These are phyloP conservation scores for Termitomyces sp. DNA, from an alignment of 768 basidiomycete genomes.

Conservation along the genomic window DNA sequence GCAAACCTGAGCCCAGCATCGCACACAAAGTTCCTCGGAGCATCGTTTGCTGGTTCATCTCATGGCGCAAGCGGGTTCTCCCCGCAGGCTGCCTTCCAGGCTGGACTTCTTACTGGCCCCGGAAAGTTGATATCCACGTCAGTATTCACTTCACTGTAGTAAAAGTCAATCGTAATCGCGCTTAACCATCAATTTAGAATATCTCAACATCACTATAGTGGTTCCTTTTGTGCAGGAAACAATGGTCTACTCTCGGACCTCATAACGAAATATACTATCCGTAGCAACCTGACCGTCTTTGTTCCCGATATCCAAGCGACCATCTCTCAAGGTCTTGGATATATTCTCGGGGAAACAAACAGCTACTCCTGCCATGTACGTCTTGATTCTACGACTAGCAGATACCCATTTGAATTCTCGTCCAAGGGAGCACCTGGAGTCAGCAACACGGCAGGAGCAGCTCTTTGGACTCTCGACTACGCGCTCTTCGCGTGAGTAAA, in stretches of 20 bases:
- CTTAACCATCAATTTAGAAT: slow-evolving; percentile 28
- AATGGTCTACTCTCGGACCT: slow-evolving; percentile 52
- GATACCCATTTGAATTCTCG: background rate
- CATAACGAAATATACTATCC: slow-evolving; percentile 56
- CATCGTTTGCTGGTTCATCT: slow-evolving; percentile 44
- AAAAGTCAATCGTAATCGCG: background rate
- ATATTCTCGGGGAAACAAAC: slow-evolving; percentile 61
- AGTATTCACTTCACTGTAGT: slow-evolving; percentile 12
- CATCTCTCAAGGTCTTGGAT: slow-evolving; percentile 39
- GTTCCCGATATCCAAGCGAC: slow-evolving; percentile 50
- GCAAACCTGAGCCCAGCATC: slow-evolving; percentile 32
- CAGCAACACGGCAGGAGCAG: slow-evolving; percentile 52
- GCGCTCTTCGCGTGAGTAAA: slow-evolving; percentile 35
- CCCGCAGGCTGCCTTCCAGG: slow-evolving; percentile 51
- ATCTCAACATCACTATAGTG: slow-evolving; percentile 55
- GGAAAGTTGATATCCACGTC: slow-evolving; percentile 52
- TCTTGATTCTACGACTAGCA: background rate
- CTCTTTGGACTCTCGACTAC: slow-evolving; percentile 56
- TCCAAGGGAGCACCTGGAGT: slow-evolving; percentile 34
- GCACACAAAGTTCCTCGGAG: slow-evolving; percentile 41
- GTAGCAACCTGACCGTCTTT: slow-evolving; percentile 51
- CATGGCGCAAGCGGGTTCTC: slow-evolving; percentile 47
- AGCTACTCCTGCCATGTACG: slow-evolving; percentile 42
- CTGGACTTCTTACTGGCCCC: slow-evolving; percentile 41
- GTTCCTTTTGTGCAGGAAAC: slow-evolving; percentile 54